Percentiles rank a stretch among this genome's conserved stretches.
phyloP scores from a whole-genome alignment of 2,329 filamentous ascomycete genomes.

The Stachybotrys elegans region DNA sequence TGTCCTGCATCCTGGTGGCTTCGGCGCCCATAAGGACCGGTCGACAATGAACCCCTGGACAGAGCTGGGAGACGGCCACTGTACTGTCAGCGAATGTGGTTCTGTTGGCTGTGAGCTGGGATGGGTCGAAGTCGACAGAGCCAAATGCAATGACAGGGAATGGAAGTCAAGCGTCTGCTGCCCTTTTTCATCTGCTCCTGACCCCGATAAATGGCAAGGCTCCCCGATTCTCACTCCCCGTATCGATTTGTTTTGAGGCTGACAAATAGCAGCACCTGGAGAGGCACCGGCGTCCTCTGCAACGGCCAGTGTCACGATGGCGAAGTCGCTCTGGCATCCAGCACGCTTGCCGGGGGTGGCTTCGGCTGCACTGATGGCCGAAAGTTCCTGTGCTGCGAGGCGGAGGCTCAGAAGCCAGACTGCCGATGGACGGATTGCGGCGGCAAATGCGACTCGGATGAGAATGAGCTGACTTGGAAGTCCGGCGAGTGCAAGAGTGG shows the following conservation, averaged over 20 bases:
- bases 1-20: conserved; percentile 8
- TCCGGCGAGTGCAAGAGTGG: conserved; percentile 12
- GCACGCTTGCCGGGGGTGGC: conserved; percentile 19
- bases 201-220: conserved; percentile 23
- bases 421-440: conserved; percentile 18
- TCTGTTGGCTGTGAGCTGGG: conserved; percentile 4
- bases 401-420: conserved; percentile 13
- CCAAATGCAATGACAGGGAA: too few relatives aligned
- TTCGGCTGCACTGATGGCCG: conserved; percentile 21
- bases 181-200: conserved; percentile 22
- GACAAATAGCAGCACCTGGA: too few relatives aligned
- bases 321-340: conserved; percentile 24
- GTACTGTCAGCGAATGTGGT: too few relatives aligned
- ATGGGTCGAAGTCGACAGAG: conserved; percentile 13
- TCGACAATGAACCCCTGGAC: conserved; percentile 5
- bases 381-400: conserved; percentile 24
- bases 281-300: conserved; percentile 20
- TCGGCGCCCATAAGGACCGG: conserved; percentile 7
- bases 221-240: too few relatives aligned
- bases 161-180: conserved; percentile 20
- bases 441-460: conserved; percentile 13
- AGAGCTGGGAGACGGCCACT: too few relatives aligned
- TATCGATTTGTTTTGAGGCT: too few relatives aligned
- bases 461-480: conserved; percentile 14
- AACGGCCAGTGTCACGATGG: conserved; percentile 27